Evolutionary conservation across 345 rosid genomes (phyloP).

Genomic region (Combretum micranthum): DNA sequence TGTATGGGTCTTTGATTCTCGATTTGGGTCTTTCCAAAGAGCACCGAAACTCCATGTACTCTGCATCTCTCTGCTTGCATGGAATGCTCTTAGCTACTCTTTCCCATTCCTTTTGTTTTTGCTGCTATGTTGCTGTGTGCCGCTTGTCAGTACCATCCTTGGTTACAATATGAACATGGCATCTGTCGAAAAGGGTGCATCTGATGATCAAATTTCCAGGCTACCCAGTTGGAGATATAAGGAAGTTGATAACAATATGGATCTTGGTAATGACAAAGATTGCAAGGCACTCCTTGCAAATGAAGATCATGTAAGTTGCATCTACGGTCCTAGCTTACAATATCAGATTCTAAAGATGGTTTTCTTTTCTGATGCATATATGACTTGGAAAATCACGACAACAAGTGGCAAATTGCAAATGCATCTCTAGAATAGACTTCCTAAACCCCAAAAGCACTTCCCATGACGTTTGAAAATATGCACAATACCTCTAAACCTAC

Average conservation of each 20-base stretch:
- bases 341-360: too few relatives aligned
- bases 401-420: too few relatives aligned
- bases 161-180: constrained; percentile 96
- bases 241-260: constrained; percentile 27
- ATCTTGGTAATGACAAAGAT: constrained; percentile 22
- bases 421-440: too few relatives aligned
- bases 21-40: constrained; percentile 64
- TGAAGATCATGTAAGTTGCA: constrained; percentile 43
- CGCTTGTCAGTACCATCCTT: constrained; percentile 62
- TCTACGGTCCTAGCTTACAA: neutral
- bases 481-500: too few relatives aligned
- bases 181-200: constrained; percentile 70
- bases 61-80: constrained; percentile 81
- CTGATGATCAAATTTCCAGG: constrained; percentile 77
- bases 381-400: too few relatives aligned
- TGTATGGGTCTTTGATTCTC: constrained; percentile 94
- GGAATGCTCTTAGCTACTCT: constrained; percentile 89
- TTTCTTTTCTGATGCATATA: too few relatives aligned
- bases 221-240: constrained; percentile 83
- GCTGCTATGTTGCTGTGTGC: constrained; percentile 80
- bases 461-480: too few relatives aligned
- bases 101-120: constrained; percentile 89
- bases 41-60: constrained; percentile 88
- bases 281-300: constrained; percentile 22
- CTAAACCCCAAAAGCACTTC: too few relatives aligned